Base-by-base conservation (phyloP, 805 yeast genomes). In the Blastobotrys peoriensis region DNA sequence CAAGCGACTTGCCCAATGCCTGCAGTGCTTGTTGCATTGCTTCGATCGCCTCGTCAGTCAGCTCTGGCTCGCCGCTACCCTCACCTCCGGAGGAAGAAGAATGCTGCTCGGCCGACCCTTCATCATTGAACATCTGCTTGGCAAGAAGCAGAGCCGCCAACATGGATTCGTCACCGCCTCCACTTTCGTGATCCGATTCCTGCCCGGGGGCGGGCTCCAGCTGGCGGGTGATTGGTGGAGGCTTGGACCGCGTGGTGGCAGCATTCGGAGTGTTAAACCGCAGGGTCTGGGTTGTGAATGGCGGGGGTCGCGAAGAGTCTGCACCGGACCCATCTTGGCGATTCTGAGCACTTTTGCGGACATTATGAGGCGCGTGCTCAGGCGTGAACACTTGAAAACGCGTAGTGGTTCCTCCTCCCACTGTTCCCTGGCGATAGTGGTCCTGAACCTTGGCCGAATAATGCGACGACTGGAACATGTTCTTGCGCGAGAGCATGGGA, bases 111-210 rank as follows among this genome's bases (percentile, higher is more conserved):
- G 33, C 43, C 17, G 33, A 9, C 13, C 17, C 41, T 16, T 51
- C 46, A 2, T 44, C 43, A 36, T 47, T 48, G 21, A 70, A 52
- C 47, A 56, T 65, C 21, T 52, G 56, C 39, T 60, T 66, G 1
- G 76, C 69, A 9, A 60, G 44, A 25, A 50, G 43, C 15, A 70
- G 54, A 0, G 68, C 60, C 18, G 62, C 55, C 20, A 67, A 38
- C 44, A 67, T 59, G n/a, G 47, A 52, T 17, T 37, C 36, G 13
- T 50, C 53, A 13, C 43, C 48, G 6, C 38, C 40, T 8, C 13
- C 30, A 8, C 10, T 8, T 13, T 25, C 30, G 13, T 8, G 30
- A 8, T 13, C 30, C 30, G 30, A 25, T 25, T 8, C 30, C 13
- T 18, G n/a, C 13, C 22, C 20, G 17, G 15, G 25, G 5, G 20